These are phyloP conservation scores for Aegilops tauschii DNA, from an alignment of 176 grass and related monocot genomes.

Conservation along the genomic window DNA sequence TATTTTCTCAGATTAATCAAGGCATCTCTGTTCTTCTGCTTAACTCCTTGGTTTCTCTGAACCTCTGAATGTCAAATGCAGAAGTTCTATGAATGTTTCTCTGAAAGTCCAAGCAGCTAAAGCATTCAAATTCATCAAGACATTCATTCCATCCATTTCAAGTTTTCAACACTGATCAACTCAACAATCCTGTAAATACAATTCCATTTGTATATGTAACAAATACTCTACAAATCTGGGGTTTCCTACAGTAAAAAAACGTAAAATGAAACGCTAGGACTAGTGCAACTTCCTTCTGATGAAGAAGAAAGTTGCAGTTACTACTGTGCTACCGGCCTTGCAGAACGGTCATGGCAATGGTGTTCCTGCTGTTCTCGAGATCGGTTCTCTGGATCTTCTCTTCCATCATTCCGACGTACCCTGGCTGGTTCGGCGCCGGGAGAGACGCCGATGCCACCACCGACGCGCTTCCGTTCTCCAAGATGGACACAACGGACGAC, in stretches of 20 bases:
- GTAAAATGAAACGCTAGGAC: not conserved
- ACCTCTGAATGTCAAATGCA: not conserved
- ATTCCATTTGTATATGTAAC: not conserved
- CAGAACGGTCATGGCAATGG: too few species aligned
- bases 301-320: not conserved
- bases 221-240: not conserved
- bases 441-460: too few species aligned
- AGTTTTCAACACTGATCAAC: not conserved
- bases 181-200: not conserved
- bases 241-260: too few species aligned
- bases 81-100: not conserved
- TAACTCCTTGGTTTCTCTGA: not conserved
- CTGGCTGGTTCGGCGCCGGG: too few species aligned
- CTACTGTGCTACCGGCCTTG: too few species aligned
- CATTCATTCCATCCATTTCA: not conserved
- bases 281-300: not conserved
- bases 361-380: too few species aligned
- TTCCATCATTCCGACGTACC: too few species aligned
- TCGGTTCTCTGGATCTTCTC: too few species aligned
- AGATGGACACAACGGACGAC: conserved; percentile 43
- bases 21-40: not conserved
- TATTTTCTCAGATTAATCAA: conserved; percentile 29
- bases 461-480: not conserved
- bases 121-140: not conserved
- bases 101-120: not conserved